Base-by-base conservation (phyloP, 176 grass and related monocot species). In the Eragrostis curvula region DNA sequence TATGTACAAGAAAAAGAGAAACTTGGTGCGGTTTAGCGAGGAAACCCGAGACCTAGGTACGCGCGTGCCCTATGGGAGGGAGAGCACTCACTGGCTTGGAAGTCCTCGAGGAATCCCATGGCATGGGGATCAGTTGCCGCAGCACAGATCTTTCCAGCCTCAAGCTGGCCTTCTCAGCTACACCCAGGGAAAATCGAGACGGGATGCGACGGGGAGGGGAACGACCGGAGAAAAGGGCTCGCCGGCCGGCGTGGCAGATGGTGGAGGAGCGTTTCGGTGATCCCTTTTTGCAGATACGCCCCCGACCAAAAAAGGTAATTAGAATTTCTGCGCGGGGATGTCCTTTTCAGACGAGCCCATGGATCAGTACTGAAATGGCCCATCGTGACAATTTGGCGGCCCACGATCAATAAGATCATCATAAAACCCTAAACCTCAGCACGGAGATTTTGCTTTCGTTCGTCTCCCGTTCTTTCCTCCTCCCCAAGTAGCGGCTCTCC, bases 91-190 rank as follows among this genome's bases (percentile, higher is more conserved):
- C 90, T 91, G 68, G 90, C 90, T 73, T 91, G 90, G 78, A 91
- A 88, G 53, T 91, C 90, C 66, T 88, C 90, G 73, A 91, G 82
- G 86, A 91, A 91, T 58, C 86, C 90, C 90, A 91, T 91, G 60
- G 68, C 32, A 7, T 48, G 66, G 55, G 45, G 77, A 55, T 23
- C 29, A n/a, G 30, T 58, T 36, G 32, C 27, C 18, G 28, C 15
- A 1, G 1, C 49, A 1, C 70, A 25, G 78, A 81, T 70, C 79
- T 71, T n/a, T n/a, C 40, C 11, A 32, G 7, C 27, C 27, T 21
- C 47, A 58, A 41, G 8, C 36, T 23, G 65, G 0, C 15, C 23
- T 24, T 69, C 32, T 8, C 40, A 23, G 51, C 2, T 7, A 12
- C 30, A 43, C 58, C 53, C 18, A 64, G 39, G 61, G 15, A 48